A percentile compares a stretch with the other conserved stretches of the same genome.
Evolutionary conservation across 75 land plant species (phyloP).

Genomic region (Chamaecyparis obtusa): DNA sequence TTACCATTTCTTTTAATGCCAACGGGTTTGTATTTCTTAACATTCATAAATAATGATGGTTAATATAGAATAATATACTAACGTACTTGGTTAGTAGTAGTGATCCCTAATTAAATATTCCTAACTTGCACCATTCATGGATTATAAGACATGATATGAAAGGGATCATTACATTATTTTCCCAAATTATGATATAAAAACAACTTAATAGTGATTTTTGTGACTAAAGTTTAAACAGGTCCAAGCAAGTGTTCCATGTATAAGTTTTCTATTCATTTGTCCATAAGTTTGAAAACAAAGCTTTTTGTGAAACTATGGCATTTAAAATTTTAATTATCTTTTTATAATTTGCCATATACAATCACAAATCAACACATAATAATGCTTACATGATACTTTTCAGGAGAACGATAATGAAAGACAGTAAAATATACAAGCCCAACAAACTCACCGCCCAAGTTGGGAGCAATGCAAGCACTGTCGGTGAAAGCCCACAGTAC

Average conservation of each 20-base stretch:
- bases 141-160: too few relatives aligned
- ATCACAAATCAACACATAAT: neutral
- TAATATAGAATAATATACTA: too few relatives aligned
- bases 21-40: too few relatives aligned
- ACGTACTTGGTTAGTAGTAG: too few relatives aligned
- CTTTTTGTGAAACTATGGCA: neutral
- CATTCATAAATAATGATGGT: too few relatives aligned
- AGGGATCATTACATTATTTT: too few relatives aligned
- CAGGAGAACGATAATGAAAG: neutral
- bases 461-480: slow-evolving; percentile 88
- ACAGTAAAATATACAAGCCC: neutral
- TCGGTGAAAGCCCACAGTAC: slow-evolving; percentile 93
- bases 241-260: neutral
- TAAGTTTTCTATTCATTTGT: neutral
- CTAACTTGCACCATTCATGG: too few relatives aligned
- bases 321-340: neutral
- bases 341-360: neutral
- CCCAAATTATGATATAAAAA: neutral
- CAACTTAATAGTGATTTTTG: neutral
- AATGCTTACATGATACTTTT: neutral
- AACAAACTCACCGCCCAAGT: slow-evolving; percentile 87
- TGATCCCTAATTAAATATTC: too few relatives aligned
- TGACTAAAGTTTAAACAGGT: neutral
- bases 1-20: too few relatives aligned
- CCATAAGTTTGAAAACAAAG: neutral